A percentile compares a stretch with the other conserved stretches of the same genome.
These are phyloP conservation scores for Backusella liffmaniae DNA, from an alignment of 192 early-diverging fungal genomes.

Conservation along the genomic window DNA sequence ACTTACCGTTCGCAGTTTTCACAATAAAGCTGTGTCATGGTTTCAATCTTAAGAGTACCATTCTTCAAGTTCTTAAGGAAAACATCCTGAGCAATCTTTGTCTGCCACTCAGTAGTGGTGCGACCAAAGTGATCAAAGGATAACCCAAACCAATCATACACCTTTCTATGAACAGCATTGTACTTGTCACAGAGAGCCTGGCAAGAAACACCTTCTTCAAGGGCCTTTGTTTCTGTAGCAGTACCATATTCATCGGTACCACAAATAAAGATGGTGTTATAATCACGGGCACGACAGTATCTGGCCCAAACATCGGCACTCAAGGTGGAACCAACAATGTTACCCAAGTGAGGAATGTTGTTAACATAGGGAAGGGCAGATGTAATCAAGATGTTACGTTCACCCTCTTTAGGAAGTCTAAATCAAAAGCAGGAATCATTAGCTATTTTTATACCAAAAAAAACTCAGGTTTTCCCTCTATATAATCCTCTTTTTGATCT, in stretches of 20 bases:
- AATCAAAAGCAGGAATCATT: not conserved
- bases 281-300: constrained; percentile 85
- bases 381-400: constrained; percentile 93
- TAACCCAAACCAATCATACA: constrained; percentile 94
- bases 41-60: constrained; percentile 67
- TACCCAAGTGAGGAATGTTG: constrained; percentile 98
- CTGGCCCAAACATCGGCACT: constrained; percentile 96
- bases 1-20: constrained; percentile 68
- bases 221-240: constrained; percentile 97
- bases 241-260: constrained; percentile 99
- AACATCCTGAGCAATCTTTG: constrained; percentile 91
- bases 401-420: constrained; percentile 55
- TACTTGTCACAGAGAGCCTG: constrained; percentile 98
- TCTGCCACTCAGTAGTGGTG: constrained; percentile 88
- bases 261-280: constrained; percentile 91
- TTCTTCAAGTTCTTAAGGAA: constrained; percentile 74
- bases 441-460: not conserved
- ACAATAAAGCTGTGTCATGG: constrained; percentile 91
- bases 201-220: constrained; percentile 88
- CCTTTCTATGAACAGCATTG: constrained; percentile 75
- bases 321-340: constrained; percentile 98
- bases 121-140: constrained; percentile 97
- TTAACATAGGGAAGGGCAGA: constrained; percentile 97
- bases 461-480: not conserved
- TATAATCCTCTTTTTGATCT: not conserved